A percentile compares a stretch with the other conserved stretches of the same genome.
These are phyloP conservation scores for Coleophoma cylindrospora DNA, from an alignment of 2,329 filamentous ascomycete species.

Conservation along the genomic window DNA sequence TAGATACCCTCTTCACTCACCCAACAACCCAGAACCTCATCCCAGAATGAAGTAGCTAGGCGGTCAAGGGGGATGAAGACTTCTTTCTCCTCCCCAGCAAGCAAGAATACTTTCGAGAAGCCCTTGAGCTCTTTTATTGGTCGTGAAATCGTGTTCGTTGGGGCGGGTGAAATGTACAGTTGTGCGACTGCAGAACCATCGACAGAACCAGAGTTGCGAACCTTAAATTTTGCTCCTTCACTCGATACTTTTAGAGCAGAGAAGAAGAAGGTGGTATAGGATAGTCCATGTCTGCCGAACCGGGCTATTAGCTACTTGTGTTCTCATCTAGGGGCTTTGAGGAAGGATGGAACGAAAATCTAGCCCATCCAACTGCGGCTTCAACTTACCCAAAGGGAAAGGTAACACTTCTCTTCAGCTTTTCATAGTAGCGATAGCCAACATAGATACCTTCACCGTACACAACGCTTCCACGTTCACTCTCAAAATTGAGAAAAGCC, in stretches of 20 bases:
- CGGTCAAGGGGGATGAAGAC: constrained; percentile 24
- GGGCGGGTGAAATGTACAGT: constrained; percentile 20
- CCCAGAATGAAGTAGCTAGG: constrained; percentile 30
- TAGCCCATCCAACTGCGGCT: constrained; percentile 57
- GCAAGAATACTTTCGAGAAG: constrained; percentile 34
- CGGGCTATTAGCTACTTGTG: constrained; percentile 18
- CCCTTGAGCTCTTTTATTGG: constrained; percentile 36
- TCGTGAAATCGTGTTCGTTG: constrained; percentile 23
- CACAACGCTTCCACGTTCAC: constrained; percentile 51
- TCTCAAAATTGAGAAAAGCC: constrained; percentile 49
- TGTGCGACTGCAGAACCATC: constrained; percentile 22
- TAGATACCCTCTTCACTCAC: constrained; percentile 30
- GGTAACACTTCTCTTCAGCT: constrained; percentile 52
- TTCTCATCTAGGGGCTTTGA: too few species aligned
- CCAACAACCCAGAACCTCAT: constrained; percentile 31
- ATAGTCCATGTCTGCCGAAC: constrained; percentile 73
- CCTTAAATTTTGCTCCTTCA: constrained; percentile 33
- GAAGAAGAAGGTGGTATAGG: constrained; percentile 63
- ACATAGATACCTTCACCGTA: constrained; percentile 62
- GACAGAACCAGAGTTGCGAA: constrained; percentile 32
- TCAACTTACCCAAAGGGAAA: constrained; percentile 76
- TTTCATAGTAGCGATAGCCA: constrained; percentile 61
- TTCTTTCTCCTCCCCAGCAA: constrained; percentile 26
- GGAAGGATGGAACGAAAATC: too few species aligned
- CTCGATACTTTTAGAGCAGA: constrained; percentile 42